phyloP scores from a whole-genome alignment of 2,329 filamentous ascomycete genomes.

The Hypoxylon sp. region DNA sequence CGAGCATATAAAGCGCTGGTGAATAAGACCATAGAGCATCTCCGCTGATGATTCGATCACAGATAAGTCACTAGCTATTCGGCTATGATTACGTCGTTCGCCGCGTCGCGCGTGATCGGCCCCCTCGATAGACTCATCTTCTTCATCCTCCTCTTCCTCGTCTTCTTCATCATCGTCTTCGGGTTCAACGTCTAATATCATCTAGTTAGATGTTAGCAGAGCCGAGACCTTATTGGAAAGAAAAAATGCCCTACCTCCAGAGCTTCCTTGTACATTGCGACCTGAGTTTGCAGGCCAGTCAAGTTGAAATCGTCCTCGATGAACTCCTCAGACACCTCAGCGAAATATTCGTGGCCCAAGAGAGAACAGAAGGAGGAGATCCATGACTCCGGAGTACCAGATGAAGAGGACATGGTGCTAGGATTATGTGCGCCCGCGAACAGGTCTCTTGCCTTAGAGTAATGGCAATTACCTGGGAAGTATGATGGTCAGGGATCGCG shows the following conservation, averaged over 20 bases:
- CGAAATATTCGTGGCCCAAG: slow-evolving; percentile 98
- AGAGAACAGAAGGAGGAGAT: slow-evolving; percentile 97
- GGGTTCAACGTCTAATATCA: slow-evolving; percentile 98
- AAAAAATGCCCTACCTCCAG: slow-evolving; percentile 73
- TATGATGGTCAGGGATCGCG: slow-evolving; percentile 18
- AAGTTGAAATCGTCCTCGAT: slow-evolving; percentile 99
- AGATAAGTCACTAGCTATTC: slow-evolving; percentile 92
- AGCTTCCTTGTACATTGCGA: slow-evolving; percentile 99
- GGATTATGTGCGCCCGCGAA: slow-evolving; percentile 1
- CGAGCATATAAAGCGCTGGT: slow-evolving; percentile 98
- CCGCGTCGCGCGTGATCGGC: slow-evolving; percentile 68
- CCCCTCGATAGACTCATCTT: slow-evolving; percentile 77
- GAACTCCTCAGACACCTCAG: slow-evolving; percentile 98
- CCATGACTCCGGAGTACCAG: slow-evolving; percentile 86
- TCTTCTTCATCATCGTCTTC: slow-evolving; percentile 93
- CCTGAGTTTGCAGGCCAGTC: slow-evolving; percentile 93
- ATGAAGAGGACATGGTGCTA: slow-evolving; percentile 71
- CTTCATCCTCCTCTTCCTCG: slow-evolving; percentile 80
- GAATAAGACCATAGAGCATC: slow-evolving; percentile 96
- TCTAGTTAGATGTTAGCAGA: slow-evolving; percentile 63
- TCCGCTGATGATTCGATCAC: slow-evolving; percentile 98
- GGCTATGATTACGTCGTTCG: slow-evolving; percentile 83
- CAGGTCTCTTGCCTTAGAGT: background rate
- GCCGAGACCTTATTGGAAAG: background rate
- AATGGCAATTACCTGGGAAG: slow-evolving; percentile 8